Evolutionary conservation across 1,284 basidiomycete genomes (phyloP).

Genomic region (Singerocomus rubriflavus): DNA sequence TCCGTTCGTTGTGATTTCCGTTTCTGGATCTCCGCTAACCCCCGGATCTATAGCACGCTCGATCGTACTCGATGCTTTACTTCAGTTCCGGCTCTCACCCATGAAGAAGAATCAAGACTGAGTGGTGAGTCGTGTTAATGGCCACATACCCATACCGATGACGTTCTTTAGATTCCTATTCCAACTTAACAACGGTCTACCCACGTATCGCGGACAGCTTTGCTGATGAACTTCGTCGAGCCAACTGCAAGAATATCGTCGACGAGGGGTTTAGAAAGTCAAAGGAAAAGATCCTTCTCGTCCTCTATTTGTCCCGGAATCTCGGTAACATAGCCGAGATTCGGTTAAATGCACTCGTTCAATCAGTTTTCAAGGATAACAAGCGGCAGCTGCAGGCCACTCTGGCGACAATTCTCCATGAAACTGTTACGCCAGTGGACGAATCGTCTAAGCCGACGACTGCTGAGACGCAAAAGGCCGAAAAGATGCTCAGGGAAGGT

Average conservation of each 20-base stretch:
- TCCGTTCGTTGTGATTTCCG: constrained; percentile 24
- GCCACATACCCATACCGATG: neutral
- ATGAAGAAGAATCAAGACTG: constrained; percentile 17
- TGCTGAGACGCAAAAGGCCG: constrained; percentile 11
- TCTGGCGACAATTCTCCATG: constrained; percentile 18
- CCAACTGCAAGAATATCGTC: constrained; percentile 17
- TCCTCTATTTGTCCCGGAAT: constrained; percentile 15
- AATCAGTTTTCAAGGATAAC: constrained; percentile 14
- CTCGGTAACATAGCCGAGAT: constrained; percentile 15
- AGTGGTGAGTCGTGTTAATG: constrained; percentile 5
- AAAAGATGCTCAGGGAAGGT: constrained; percentile 27
- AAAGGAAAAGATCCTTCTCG: constrained; percentile 27
- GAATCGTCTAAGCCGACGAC: constrained; percentile 12
- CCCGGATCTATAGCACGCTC: constrained; percentile 13
- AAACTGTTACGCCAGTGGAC: constrained; percentile 1
- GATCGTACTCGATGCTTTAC: constrained; percentile 20
- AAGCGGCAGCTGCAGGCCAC: constrained; percentile 12
- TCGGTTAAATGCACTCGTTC: constrained; percentile 15
- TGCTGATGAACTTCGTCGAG: constrained; percentile 19
- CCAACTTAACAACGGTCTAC: constrained; percentile 13
- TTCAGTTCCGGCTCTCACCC: constrained; percentile 12
- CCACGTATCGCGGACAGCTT: constrained; percentile 21
- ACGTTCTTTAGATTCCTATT: constrained; percentile 17
- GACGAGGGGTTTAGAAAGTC: constrained; percentile 23
- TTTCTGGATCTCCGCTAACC: neutral